Evolutionary conservation across 495 filamentous ascomycete species (phyloP), one percentile per base, ranked within the genome.

Genomic region (Lasiosphaeria hispida): DNA sequence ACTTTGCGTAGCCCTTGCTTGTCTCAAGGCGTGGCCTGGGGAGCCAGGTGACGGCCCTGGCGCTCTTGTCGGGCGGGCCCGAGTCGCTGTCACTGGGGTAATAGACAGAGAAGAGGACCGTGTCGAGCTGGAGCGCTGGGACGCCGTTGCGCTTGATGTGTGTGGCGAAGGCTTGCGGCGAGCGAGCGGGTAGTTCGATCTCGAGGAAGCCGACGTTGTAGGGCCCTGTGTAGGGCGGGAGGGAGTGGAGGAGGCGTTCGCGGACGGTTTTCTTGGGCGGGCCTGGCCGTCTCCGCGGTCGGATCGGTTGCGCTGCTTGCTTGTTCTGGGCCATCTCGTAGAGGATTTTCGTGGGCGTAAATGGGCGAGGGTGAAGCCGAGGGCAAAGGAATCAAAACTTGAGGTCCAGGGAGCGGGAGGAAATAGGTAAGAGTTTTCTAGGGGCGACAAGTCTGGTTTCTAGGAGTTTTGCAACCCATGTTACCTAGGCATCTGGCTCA

Each of bases 201-300:
- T 89, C 85, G 57, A 83, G 72, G 14, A 81, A 84, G 30, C 86
- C 85, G 10, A 91, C 85, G 30, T 72, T 65, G 62, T 87, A 85
- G 1, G 81, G 82, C 0, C 87, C 86, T 0, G 78, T 72, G 67
- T 86, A 86, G 4, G 74, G 53, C 0, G 86, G 85, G n/a, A 91
- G 83, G 17, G 72, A 60, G 40, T 82, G 83, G 19, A 83, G 61
- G 19, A 76, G 49, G 35, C 57, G 60, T 23, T 78, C 75, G 10
- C 66, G 63, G 36, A 70, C 40, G 9, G 61, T 56, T n/a, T 64
- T 57, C 10, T 30, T 30, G 15, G 56, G 63, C 4, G 71, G 63
- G 23, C 30, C 48, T 8, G 61, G 52, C 10, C 52, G 18, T 2
- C 17, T 35, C 10, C 49, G 35, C 17, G 40, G 37, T 1, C 8